phyloP scores from a whole-genome alignment of 306 rosid genomes.

The Vigna nakashimae region DNA sequence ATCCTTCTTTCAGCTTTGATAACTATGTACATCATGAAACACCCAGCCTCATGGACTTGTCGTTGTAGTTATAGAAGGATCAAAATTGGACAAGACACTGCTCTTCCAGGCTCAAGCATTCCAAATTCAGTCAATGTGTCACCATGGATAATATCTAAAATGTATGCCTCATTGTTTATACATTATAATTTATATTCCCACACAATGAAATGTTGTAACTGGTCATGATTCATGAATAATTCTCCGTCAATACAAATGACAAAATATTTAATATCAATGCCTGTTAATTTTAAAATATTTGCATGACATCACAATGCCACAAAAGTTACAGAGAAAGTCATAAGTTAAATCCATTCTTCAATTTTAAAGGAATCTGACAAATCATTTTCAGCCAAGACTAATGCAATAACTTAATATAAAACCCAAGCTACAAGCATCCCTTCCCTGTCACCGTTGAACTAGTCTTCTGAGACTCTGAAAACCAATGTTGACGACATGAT shows the following conservation, averaged over 20 bases:
- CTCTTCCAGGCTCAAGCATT: constrained; percentile 7
- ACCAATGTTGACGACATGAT: constrained; percentile 4
- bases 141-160: background rate
- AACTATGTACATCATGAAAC: background rate
- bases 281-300: background rate
- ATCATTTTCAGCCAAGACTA: constrained; percentile 8
- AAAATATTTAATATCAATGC: background rate
- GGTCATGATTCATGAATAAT: constrained; percentile 1
- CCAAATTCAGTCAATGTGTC: constrained; percentile 7
- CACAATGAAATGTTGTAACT: background rate
- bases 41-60: constrained; percentile 15
- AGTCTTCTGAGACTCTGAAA: constrained; percentile 16
- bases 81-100: background rate
- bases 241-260: background rate
- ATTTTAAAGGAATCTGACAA: constrained; percentile 7
- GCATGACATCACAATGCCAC: background rate
- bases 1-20: constrained; percentile 5
- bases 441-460: background rate
- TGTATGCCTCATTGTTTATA: background rate
- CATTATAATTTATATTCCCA: background rate
- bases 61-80: constrained; percentile 9
- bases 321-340: constrained; percentile 3
- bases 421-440: background rate
- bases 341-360: background rate
- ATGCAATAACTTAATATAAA: constrained; percentile 8